Base-by-base conservation (phyloP, 495 filamentous ascomycete species). In the Lichina pygmaea region DNA sequence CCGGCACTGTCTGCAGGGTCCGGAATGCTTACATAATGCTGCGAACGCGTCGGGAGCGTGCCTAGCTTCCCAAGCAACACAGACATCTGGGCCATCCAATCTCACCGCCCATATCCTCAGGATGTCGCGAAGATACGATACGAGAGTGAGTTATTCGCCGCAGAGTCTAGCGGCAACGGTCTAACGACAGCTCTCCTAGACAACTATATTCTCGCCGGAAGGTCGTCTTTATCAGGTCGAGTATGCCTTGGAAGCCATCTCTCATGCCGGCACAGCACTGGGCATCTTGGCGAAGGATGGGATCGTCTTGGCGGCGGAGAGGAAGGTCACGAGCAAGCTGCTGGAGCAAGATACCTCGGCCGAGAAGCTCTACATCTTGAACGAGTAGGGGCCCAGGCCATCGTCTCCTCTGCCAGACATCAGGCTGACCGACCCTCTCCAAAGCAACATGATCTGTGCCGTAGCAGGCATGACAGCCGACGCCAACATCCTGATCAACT, bases 401-500 rank as follows among this genome's bases (percentile, higher is more conserved):
- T 17, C 32, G 42, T n/a, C 34, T 15, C 15, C 34, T n/a, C 44
- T 32, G 7, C 33, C 33, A 33, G 2, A 9, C 16, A 13, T 6
- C 15, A 11, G 13, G 33, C 38, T 47, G 16, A 6, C 17, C 49
- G 33, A 42, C 51, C 44, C 43, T 37, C 13, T 43, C 16, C 42
- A 6, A 52, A 97, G 89, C 66, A 97, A 97, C 67, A 95, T 95
- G 91, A 95, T 97, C 60, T 94, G 86, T 66, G 89, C 89, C 46
- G 89, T 97, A 46, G 89, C 89, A 52, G 89, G 89, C 65, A 94
- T 95, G 89, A 95, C 84, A 43, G 86, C 89, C 57, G 89, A 97
- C 60, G 89, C 89, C 53, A 97, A 97, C 68, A 97, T 97, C 63
- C 78, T 97, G 54, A 95, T 97, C 77, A 95, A 95, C 71, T 93